phyloP scores from a whole-genome alignment of 345 rosid genomes.

The Lumnitzera racemosa region DNA sequence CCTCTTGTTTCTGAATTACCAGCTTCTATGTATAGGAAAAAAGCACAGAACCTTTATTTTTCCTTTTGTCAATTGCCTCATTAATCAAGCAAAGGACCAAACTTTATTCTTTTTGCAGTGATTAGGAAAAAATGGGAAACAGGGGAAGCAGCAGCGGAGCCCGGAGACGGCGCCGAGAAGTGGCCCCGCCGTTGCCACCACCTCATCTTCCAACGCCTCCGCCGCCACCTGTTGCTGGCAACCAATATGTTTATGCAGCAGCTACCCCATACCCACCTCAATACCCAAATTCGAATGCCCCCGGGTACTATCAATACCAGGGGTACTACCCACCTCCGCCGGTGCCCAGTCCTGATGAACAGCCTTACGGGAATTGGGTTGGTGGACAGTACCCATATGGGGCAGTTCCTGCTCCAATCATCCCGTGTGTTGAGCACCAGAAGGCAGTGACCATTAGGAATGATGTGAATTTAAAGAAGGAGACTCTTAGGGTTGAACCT shows the following conservation, averaged over 20 bases:
- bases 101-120: too few species aligned
- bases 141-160: conserved; percentile 13
- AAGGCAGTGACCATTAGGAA: conserved; percentile 44
- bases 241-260: conserved; percentile 32
- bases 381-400: conserved; percentile 21
- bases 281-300: conserved; percentile 25
- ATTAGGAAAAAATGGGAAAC: conserved; percentile 20
- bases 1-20: neutral
- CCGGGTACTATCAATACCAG: conserved; percentile 19
- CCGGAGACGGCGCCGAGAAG: conserved; percentile 17
- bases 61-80: too few species aligned
- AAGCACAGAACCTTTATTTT: too few species aligned
- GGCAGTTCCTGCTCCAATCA: conserved; percentile 13
- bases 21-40: too few species aligned
- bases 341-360: conserved; percentile 13
- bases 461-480: conserved; percentile 46
- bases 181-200: conserved; percentile 11
- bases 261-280: conserved; percentile 35
- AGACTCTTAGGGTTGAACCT: conserved; percentile 27
- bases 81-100: too few species aligned
- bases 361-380: conserved; percentile 21
- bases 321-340: conserved; percentile 16
- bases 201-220: conserved; percentile 14
- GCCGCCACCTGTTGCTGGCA: conserved; percentile 15
- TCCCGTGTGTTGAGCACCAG: conserved; percentile 38